Evolutionary conservation across 176 grass and related monocot genomes (phyloP), one percentile per base, ranked within the genome.

Genomic region (Triticum dicoccoides): DNA sequence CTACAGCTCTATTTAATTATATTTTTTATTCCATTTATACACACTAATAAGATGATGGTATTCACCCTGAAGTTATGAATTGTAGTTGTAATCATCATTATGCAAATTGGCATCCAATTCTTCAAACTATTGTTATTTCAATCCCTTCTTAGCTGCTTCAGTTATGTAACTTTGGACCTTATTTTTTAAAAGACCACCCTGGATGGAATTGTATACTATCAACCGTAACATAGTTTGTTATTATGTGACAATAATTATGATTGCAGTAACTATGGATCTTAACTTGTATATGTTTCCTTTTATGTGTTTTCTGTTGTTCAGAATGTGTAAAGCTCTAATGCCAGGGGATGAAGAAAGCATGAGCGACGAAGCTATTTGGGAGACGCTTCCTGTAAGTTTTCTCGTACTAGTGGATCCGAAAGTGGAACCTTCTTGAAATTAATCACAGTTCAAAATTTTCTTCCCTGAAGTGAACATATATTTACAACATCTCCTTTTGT

Each of bases 321-420:
- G 94, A 93, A 99, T 99, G 94, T 99, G 93, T 90, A 92, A 87
- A 88, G 89, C 97, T 89, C 83, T 99, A 86, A 96, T 99, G 94
- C 97, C 97, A 74, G 94, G 94, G 83, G 97, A 99, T 83, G 97
- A 96, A 94, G 97, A 99, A 86, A 90, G 87, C 58, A 95, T 95
- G 88, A 96, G 92, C 9, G 94, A 91, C 24, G 97, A 99, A 89
- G 90, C 90, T 78, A 96, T 99, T 62, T 96, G 92, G 92, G 97
- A 99, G 73, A 94, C 94, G 23, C 92, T 99, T 88, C 94, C 97
- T 87, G 97, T 99, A 90, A 92, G 91, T 90, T 85, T 51, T 51
- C 42, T 81, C 17, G 35, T 79, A 72, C 47, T 62, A 80, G 29
- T 69, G 47, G 4, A 61, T 80, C 67, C 39, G 17, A 14, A 38